phyloP scores from a whole-genome alignment of 768 basidiomycete species.

The Neoboletus brunneissimus region DNA sequence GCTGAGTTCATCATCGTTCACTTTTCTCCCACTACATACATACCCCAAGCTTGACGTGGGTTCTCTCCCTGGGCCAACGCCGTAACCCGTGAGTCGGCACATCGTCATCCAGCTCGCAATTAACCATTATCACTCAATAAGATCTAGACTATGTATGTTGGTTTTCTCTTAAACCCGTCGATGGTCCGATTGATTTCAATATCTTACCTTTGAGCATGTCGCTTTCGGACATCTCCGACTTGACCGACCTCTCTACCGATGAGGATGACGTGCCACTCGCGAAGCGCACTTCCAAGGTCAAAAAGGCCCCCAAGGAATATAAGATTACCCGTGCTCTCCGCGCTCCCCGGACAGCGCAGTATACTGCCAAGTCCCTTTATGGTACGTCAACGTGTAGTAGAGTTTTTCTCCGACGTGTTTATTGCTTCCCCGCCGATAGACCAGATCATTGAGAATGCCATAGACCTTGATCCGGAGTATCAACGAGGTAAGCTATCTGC shows the following conservation, averaged over 20 bases:
- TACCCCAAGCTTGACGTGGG: neutral
- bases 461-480: conserved; percentile 64
- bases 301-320: conserved; percentile 31
- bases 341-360: conserved; percentile 39
- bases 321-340: conserved; percentile 33
- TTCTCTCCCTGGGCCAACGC: neutral
- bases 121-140: neutral
- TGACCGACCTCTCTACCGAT: conserved; percentile 45
- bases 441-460: conserved; percentile 42
- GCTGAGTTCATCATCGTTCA: neutral
- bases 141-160: neutral
- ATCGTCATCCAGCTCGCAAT: neutral
- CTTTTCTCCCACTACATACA: neutral
- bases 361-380: conserved; percentile 43
- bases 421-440: conserved; percentile 32
- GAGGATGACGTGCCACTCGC: conserved; percentile 36
- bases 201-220: conserved; percentile 25
- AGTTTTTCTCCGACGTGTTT: neutral
- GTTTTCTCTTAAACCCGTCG: neutral
- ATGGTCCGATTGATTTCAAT: neutral
- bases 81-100: neutral
- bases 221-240: conserved; percentile 43
- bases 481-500: conserved; percentile 48
- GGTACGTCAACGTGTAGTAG: conserved; percentile 30
- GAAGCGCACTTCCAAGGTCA: conserved; percentile 18